phyloP scores from a whole-genome alignment of 2,329 filamentous ascomycete genomes.

The Alternaria rosae region DNA sequence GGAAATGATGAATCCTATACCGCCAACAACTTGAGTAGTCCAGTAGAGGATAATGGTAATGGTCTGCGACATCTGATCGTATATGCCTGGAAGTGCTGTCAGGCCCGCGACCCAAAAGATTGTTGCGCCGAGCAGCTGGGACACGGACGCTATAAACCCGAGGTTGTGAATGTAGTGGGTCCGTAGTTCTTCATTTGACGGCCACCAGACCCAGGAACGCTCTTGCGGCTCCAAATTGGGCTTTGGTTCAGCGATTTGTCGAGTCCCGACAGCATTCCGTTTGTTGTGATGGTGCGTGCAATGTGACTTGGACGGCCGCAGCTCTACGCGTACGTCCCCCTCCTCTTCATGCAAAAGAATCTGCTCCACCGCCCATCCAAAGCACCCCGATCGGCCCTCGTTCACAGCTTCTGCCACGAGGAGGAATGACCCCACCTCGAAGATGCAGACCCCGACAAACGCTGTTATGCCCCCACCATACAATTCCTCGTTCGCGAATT shows the following conservation, averaged over 20 bases:
- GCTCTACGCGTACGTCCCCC: constrained; percentile 6
- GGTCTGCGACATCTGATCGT: constrained; percentile 57
- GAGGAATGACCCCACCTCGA: constrained; percentile 69
- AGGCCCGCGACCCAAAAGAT: constrained; percentile 72
- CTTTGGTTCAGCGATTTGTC: neutral
- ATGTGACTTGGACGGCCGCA: constrained; percentile 22
- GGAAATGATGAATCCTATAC: constrained; percentile 67
- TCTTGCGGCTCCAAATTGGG: neutral
- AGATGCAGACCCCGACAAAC: constrained; percentile 72
- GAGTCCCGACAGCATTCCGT: constrained; percentile 38
- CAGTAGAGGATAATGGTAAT: constrained; percentile 66
- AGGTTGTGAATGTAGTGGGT: constrained; percentile 69
- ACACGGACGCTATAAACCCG: constrained; percentile 67
- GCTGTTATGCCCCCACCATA: constrained; percentile 68
- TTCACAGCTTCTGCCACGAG: constrained; percentile 74
- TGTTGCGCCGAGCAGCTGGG: constrained; percentile 66
- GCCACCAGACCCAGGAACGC: constrained; percentile 65
- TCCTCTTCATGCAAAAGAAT: constrained; percentile 48
- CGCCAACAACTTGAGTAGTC: constrained; percentile 69
- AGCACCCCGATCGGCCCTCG: constrained; percentile 69
- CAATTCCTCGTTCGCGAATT: constrained; percentile 62
- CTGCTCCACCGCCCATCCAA: constrained; percentile 71
- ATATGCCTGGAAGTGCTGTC: constrained; percentile 65
- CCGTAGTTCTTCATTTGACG: constrained; percentile 62
- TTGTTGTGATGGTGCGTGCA: constrained; percentile 52